Evolutionary conservation across 805 yeast genomes (phyloP), one percentile per base, ranked within the genome.

Genomic region (Nakazawaea molendinolei): DNA sequence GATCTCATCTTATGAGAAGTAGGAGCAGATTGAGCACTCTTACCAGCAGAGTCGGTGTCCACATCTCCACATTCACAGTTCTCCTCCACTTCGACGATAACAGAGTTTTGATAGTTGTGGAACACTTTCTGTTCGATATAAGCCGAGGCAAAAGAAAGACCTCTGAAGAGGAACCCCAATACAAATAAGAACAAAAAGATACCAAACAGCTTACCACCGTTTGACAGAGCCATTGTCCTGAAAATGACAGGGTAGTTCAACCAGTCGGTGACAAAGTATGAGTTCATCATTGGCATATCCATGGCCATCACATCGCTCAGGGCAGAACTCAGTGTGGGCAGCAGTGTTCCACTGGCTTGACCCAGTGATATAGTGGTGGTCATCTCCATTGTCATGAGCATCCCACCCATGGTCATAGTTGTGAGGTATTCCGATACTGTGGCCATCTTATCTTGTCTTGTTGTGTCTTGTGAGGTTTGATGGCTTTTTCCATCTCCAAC

Each of bases 71-170:
- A 61, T 5, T 51, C 61, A 38, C 65, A 57, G 27, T 53, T 51
- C 38, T 53, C 59, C 32, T 54, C 51, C 5, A 52, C 40, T 8
- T 50, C 40, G n/a, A 36, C 40, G 9, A 42, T 27, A 21, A 57
- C 57, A 6, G 57, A 31, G 34, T 56, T 55, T 13, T 47, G 44
- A 23, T 41, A 45, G 49, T 65, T 72, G 47, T 60, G 67, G 74
- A 71, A 82, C 33, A 83, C 80, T 41, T 61, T 69, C 43, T 76
- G 81, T 50, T 83, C 90, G 40, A 83, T 49, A 50, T 80, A 82
- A 47, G 77, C 69, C 39, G 75, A 67, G 15, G 69, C 44, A 51
- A 80, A 81, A 29, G 71, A 68, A 5, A 78, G 36, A 2, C 83
- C 79, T 50, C 83, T 71, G 41, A 77, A 65, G 24, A 69, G 60